Conservation (phyloP, 1,139 yeast genomes). For the Kodamaea plutei region DNA sequence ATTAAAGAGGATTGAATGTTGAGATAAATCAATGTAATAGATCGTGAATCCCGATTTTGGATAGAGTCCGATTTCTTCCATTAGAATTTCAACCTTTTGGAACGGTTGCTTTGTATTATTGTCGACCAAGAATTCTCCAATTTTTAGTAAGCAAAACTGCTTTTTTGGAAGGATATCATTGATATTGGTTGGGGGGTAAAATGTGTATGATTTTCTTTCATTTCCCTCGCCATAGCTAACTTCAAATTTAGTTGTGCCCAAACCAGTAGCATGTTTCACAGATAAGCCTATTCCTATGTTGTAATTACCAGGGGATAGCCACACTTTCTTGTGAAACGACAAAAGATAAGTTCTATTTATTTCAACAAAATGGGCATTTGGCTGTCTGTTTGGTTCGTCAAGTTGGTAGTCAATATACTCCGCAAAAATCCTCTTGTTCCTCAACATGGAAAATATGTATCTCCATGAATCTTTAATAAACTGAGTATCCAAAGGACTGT, state of each 20-base stretch:
- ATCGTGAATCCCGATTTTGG: constrained; percentile 55
- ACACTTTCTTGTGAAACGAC: constrained; percentile 42
- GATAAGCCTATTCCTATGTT: constrained; percentile 50
- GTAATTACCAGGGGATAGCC: constrained; percentile 51
- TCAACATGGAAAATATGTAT: constrained; percentile 46
- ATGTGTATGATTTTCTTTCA: constrained; percentile 28
- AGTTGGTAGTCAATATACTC: constrained; percentile 48
- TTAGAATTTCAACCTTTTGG: constrained; percentile 39
- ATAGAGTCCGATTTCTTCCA: constrained; percentile 60
- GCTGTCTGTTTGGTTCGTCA: constrained; percentile 47
- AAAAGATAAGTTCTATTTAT: constrained; percentile 48
- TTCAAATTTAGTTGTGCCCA: constrained; percentile 58
- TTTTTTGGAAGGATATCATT: constrained; percentile 54
- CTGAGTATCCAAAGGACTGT: constrained; percentile 11
- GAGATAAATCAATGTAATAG: constrained; percentile 53
- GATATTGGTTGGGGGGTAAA: constrained; percentile 55
- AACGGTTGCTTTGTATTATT: constrained; percentile 11
- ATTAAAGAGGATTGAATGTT: constrained; percentile 40
- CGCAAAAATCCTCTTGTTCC: constrained; percentile 51
- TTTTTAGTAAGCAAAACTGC: constrained; percentile 47
- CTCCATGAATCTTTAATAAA: constrained; percentile 53
- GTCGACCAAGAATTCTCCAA: constrained; percentile 46
- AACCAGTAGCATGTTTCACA: constrained; percentile 50
- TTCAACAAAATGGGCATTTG: constrained; percentile 43
- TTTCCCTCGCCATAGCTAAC: constrained; percentile 27